A percentile compares a stretch with the other conserved stretches of the same genome.
These are phyloP conservation scores for Gnaphalium uliginosum DNA, from an alignment of 129 eudicot genomes.

Conservation along the genomic window DNA sequence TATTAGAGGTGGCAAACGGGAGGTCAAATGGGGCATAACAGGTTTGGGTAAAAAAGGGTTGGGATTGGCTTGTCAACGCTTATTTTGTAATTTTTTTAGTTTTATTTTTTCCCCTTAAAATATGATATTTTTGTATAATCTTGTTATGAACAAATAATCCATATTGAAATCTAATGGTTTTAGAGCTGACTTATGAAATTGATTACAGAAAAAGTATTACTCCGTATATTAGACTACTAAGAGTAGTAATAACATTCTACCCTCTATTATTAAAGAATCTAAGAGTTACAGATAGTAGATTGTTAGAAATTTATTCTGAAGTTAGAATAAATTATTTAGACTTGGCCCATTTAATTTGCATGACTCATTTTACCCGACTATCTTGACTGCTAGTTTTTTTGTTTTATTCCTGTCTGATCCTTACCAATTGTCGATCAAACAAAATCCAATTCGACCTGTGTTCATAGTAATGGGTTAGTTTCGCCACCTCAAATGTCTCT, in stretches of 20 bases:
- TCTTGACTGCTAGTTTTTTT: too few species aligned
- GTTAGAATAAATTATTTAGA: too few species aligned
- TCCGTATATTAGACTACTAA: not conserved
- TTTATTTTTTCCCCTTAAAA: not conserved
- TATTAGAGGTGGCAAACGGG: not conserved
- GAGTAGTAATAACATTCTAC: too few species aligned
- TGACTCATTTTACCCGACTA: not conserved
- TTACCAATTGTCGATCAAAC: not conserved
- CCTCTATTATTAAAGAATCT: too few species aligned
- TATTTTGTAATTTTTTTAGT: not conserved
- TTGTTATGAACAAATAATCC: not conserved
- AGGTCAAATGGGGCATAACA: not conserved
- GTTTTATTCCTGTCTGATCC: not conserved
- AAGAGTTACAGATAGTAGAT: not conserved
- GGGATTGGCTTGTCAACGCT: not conserved
- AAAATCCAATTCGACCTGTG: not conserved
- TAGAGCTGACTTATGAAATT: too few species aligned
- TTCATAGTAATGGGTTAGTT: not conserved
- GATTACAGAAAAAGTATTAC: too few species aligned
- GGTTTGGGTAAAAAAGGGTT: not conserved
- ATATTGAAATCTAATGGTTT: not conserved
- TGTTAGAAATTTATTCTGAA: too few species aligned
- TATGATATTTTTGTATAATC: not conserved
- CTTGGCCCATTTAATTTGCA: not conserved
- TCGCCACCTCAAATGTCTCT: not conserved